Evolutionary conservation across 306 rosid species (phyloP), one percentile per base, ranked within the genome.

Genomic region (Rosa rugosa): DNA sequence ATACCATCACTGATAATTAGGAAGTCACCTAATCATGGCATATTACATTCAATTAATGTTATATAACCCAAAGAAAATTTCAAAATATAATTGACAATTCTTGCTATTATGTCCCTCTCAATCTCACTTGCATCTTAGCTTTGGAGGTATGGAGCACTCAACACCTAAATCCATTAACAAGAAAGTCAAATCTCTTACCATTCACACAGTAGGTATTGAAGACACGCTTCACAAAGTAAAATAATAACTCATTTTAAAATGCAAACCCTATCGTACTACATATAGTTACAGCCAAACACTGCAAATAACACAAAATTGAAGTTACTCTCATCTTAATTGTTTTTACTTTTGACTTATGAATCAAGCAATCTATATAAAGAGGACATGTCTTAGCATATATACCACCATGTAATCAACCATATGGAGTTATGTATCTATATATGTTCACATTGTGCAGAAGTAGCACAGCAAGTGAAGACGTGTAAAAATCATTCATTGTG

Each of bases 141-240:
- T 83, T 91, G 92, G 56, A 94, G 93, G 82, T 95, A 95, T 68
- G 99, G 99, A 69, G 97, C 99, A 73, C 99, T 95, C 69, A 93
- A 89, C 79, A 93, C 91, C 99, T 95, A 90, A 80, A 79, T 71
- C 73, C 80, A 41, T 69, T 20, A 59, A 25, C 45, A 36, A 63
- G 18, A 71, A 81, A 59, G 65, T 80, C 77, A 84, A 78, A 49
- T 63, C 7, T 31, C 16, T 54, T 27, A 8, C 78, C 51, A 40
- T 18, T 22, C 40, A 60, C 20, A 47, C 22, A 38, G 34, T 67
- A 38, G 18, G 42, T 16, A 68, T 3, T 14, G n/a, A 31, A 73
- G 50, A 51, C 27, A 45, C 11, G 2, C 38, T 12, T 27, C 70
- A 25, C 44, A 59, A 16, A 23, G 71, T 60, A 7, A 45, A 16